Base-by-base conservation (phyloP, 1,284 basidiomycete genomes). In the Pseudozyma tsukubaensis region DNA sequence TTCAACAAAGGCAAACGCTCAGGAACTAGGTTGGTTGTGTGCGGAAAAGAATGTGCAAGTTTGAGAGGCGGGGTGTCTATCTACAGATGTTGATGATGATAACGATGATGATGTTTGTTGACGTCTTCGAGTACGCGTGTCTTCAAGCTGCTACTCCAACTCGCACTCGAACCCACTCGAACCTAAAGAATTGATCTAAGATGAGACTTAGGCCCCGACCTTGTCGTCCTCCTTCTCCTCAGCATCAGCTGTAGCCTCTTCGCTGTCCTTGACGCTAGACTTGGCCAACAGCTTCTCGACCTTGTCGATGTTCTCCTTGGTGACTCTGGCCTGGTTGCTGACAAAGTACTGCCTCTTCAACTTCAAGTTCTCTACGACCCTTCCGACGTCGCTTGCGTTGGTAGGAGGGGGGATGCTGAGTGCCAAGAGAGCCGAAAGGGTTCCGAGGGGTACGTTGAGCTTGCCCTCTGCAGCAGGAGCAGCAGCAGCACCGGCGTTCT, bases 281-380 rank as follows among this genome's bases (percentile, higher is more conserved):
- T 72, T 74, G 12, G 74, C 73, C 12, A 84, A 64, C 51, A 76
- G 34, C 73, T 80, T 81, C 24, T 84, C 83, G 21, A 80, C 79
- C 60, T 69, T 59, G 14, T 78, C 76, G 32, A 83, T 70, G 65
- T 83, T 82, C 44, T 86, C 85, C 83, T 85, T 84, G 47, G 87
- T 87, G 77, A 86, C 85, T 19, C 85, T 76, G 51, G 86, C 86
- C 80, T 88, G 87, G 85, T 89, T 89, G 69, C 87, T 87, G 84
- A 92, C 90, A 85, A 91, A 98, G 94, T 95, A 99, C 45, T 91
- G 89, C 86, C 94, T 94, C 89, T 99, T 99, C 59, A 90, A 93
- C 86, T 92, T 92, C 62, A 99, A 88, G 84, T 97, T 93, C 81
- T 93, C 91, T 67, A 99, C 88, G 39, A 94, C 90, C 56, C 93